phyloP scores from a whole-genome alignment of 805 yeast genomes.

The Teunomyces stri region DNA sequence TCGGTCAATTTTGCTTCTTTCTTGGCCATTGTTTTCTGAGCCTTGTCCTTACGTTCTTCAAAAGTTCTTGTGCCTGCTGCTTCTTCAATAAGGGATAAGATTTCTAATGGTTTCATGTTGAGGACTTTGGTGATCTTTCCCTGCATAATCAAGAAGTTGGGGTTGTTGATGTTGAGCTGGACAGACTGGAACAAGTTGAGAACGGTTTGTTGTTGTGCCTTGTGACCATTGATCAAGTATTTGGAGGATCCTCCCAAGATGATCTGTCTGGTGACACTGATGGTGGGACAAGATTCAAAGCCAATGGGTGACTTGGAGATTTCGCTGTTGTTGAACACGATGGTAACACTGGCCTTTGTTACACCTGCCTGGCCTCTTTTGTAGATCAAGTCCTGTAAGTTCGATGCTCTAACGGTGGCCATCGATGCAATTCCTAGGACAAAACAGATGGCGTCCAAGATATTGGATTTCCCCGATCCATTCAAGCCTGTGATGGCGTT shows the following conservation, averaged over 20 bases:
- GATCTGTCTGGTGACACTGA: constrained; percentile 89
- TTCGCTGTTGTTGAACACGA: constrained; percentile 88
- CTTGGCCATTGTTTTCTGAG: constrained; percentile 86
- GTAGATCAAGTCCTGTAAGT: constrained; percentile 88
- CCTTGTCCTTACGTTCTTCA: constrained; percentile 89
- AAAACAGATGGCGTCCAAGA: constrained; percentile 94
- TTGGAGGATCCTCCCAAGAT: constrained; percentile 89
- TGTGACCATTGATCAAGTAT: constrained; percentile 90
- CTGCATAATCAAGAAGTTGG: constrained; percentile 97
- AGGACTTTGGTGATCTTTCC: constrained; percentile 96
- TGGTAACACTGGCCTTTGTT: constrained; percentile 93
- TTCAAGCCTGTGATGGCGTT: constrained; percentile 97
- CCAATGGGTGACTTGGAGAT: constrained; percentile 79
- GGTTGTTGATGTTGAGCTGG: constrained; percentile 93
- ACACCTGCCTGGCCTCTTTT: constrained; percentile 98
- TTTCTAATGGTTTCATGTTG: constrained; percentile 92
- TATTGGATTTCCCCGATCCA: constrained; percentile 97
- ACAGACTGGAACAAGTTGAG: constrained; percentile 89
- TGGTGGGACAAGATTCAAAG: constrained; percentile 70
- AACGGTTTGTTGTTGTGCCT: constrained; percentile 93
- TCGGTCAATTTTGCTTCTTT: constrained; percentile 83
- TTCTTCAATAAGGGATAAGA: constrained; percentile 88
- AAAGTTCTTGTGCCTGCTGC: constrained; percentile 98
- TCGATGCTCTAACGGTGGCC: constrained; percentile 93
- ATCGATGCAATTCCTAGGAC: constrained; percentile 95